phyloP scores from a whole-genome alignment of 768 basidiomycete genomes.

The Gyrodon lividus region DNA sequence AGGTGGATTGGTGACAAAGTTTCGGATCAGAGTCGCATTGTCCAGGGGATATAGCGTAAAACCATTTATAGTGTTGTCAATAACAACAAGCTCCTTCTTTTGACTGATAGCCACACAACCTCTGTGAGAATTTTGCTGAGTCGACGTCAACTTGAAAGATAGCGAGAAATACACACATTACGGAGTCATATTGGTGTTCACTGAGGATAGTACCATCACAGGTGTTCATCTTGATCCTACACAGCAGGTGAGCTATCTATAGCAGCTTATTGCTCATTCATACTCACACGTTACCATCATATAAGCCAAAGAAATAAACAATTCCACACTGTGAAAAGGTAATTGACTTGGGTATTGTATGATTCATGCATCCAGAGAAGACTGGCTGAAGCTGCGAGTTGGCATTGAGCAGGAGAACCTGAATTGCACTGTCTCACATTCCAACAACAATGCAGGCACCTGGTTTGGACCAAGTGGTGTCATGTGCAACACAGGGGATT shows the following conservation, averaged over 20 bases:
- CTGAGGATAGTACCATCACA: neutral
- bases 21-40: neutral
- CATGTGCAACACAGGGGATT: constrained; percentile 7
- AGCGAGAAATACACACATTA: constrained; percentile 6
- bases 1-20: neutral
- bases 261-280: neutral
- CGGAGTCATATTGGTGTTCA: constrained; percentile 3
- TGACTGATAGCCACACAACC: constrained; percentile 2
- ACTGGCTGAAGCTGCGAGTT: constrained; percentile 5
- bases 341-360: constrained; percentile 1
- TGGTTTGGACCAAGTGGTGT: neutral
- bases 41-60: constrained; percentile 8
- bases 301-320: constrained; percentile 6
- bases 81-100: neutral
- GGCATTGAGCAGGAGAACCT: constrained; percentile 5
- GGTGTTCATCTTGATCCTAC: constrained; percentile 8
- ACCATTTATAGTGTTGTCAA: constrained; percentile 7
- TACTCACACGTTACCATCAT: constrained; percentile 11
- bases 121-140: neutral
- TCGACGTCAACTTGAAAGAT: neutral
- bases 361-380: neutral
- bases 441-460: neutral
- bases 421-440: constrained; percentile 1
- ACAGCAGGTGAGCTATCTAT: neutral
- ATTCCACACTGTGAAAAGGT: neutral